Evolutionary conservation across 345 rosid species (phyloP).

Genomic region (Acer campestre): DNA sequence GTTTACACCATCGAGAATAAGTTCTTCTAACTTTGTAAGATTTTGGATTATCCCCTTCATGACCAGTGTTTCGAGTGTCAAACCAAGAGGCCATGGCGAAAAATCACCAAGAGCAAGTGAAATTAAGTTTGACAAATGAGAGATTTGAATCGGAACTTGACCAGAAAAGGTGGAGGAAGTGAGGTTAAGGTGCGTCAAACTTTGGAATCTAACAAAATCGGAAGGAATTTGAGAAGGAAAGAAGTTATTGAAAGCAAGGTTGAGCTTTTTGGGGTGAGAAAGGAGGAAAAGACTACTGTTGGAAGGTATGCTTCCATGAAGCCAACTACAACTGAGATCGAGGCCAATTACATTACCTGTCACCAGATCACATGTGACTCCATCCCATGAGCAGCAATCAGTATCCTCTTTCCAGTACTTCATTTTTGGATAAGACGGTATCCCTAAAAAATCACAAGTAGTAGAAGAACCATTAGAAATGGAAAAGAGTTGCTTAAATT

Average conservation of each 20-base stretch:
- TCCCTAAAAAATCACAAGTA: background rate
- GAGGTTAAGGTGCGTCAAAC: slow-evolving; percentile 22
- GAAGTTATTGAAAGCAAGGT: slow-evolving; percentile 35
- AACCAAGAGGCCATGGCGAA: no score
- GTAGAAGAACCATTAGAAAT: no score
- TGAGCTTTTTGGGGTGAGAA: slow-evolving; percentile 17
- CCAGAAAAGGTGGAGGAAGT: background rate
- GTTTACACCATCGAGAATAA: background rate
- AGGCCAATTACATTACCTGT: slow-evolving; percentile 30
- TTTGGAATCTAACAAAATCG: background rate
- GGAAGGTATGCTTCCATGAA: slow-evolving; percentile 9
- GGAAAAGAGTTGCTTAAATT: background rate
- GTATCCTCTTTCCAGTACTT: slow-evolving; percentile 21
- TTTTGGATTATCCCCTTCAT: background rate
- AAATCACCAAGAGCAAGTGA: slow-evolving; percentile 6
- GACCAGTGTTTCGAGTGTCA: background rate
- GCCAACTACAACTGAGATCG: slow-evolving; percentile 10
- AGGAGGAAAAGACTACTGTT: slow-evolving; percentile 28
- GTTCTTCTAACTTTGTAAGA: background rate
- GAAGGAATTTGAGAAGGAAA: background rate
- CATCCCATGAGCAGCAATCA: slow-evolving; percentile 38
- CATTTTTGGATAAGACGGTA: background rate
- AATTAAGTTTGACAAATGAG: slow-evolving; percentile 9
- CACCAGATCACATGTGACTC: slow-evolving; percentile 22
- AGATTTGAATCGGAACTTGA: slow-evolving; percentile 18